These are phyloP conservation scores for Diplodia mutila DNA, from an alignment of 2,329 filamentous ascomycete species.

Conservation along the genomic window DNA sequence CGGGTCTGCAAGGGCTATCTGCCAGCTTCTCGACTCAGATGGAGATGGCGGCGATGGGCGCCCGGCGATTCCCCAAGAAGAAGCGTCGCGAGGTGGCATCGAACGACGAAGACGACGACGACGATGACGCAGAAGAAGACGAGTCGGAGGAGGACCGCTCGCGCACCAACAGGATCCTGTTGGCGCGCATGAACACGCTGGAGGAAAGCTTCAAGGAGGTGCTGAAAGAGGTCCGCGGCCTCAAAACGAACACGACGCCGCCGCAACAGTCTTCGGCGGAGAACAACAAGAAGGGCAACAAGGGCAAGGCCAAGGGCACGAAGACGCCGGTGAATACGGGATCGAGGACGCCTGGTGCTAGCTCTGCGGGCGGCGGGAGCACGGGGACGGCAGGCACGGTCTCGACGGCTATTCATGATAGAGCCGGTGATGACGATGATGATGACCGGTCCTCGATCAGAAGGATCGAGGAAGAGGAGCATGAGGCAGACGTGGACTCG, in stretches of 20 bases:
- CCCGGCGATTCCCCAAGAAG: constrained; percentile 19
- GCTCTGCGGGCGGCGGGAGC: background rate
- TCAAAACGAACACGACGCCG: constrained; percentile 37
- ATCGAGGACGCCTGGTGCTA: constrained; percentile 2
- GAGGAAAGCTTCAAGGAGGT: constrained; percentile 90
- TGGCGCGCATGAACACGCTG: constrained; percentile 89
- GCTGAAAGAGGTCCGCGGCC: constrained; percentile 75
- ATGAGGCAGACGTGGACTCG: background rate
- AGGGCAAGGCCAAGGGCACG: background rate
- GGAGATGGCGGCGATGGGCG: constrained; percentile 38
- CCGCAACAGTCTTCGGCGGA: background rate
- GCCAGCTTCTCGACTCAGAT: constrained; percentile 77
- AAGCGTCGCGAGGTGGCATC: background rate
- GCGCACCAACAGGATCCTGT: constrained; percentile 69
- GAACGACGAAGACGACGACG: background rate
- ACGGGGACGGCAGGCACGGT: background rate
- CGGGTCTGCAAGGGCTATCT: constrained; percentile 63
- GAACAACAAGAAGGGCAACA: background rate
- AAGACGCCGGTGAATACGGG: constrained; percentile 6
- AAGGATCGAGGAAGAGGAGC: constrained; percentile 1
- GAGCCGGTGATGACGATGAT: background rate
- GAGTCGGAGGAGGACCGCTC: constrained; percentile 38
- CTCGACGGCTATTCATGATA: constrained; percentile 6
- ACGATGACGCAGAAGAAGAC: background rate
- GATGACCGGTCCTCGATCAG: constrained; percentile 9